Evolutionary conservation across 148 eudicot species (phyloP), one percentile per base, ranked within the genome.

Genomic region (Rhododendron molle): DNA sequence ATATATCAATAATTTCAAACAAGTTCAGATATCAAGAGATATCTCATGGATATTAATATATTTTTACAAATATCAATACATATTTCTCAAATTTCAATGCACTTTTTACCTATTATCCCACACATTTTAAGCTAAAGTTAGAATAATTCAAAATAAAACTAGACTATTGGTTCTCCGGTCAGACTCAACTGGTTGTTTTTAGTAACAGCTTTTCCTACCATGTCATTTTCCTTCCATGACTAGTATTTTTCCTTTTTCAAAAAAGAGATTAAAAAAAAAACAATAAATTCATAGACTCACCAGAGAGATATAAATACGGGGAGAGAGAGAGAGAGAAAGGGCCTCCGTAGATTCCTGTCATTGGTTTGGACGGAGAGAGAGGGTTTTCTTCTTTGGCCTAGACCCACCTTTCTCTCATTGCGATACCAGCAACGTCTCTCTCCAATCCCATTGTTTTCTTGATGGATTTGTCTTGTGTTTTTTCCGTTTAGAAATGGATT

Each of bases 351-450:
- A 30, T 18, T n/a, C 43, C 62, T 60, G 58, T 74, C 82, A 85
- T 32, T 85, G 50, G 47, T 46, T 85, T 21, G 86, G 7, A 44
- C 0, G 79, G 65, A 83, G 80, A 46, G 13, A 62, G 30, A n/a
- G 46, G 3, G 28, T 0, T 65, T 26, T 23, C 23, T 60, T 6
- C 0, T 23, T 43, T 43, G 23, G n/a, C 78, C 28, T 18, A 4
- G 7, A 16, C 2, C 23, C 7, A 18, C n/a, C 85, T 71, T 67
- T 69, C 60, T 71, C 52, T 49, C 54, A n/a, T 85, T 58, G 76
- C 74, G 54, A 76, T 84, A 40, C 78, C 58, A 78, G 58, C 76
- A 14, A 50, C 80, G 10, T 60, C 16, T 44, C 80, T 73, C 80
- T 34, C 36, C 36, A 0, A 34, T 34, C 36, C 36, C 36, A 34